Conservation (phyloP, 441 rosid genomes). For the Mallotus repandus region DNA sequence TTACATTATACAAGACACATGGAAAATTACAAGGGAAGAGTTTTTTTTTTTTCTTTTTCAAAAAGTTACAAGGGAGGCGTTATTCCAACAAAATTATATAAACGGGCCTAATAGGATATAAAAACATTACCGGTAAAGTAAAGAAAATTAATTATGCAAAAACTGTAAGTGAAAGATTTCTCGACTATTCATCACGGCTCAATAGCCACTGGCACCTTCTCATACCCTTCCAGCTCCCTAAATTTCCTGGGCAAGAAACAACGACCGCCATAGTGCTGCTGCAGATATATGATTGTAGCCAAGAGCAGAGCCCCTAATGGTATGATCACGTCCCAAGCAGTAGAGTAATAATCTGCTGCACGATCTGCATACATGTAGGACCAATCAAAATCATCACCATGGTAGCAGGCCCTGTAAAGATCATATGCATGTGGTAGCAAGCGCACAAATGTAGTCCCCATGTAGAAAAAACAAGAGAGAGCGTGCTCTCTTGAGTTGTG, state of each 20-base stretch:
- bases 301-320: slow-evolving; percentile 49
- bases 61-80: background rate
- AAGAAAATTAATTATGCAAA: background rate
- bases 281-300: slow-evolving; percentile 56
- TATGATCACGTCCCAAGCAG: slow-evolving; percentile 69
- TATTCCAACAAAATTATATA: background rate
- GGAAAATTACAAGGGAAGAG: too few relatives aligned
- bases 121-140: background rate
- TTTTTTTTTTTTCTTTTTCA: too few relatives aligned
- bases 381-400: slow-evolving; percentile 13
- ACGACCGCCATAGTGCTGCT: slow-evolving; percentile 71
- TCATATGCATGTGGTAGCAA: slow-evolving; percentile 81
- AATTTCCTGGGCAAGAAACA: slow-evolving; percentile 61
- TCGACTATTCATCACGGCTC: background rate
- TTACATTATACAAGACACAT: too few relatives aligned
- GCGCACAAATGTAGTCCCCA: slow-evolving; percentile 60
- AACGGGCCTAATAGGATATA: background rate
- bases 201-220: slow-evolving; percentile 44
- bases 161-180: background rate
- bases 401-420: slow-evolving; percentile 57
- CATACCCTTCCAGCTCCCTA: slow-evolving; percentile 39
- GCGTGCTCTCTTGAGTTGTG: slow-evolving; percentile 45
- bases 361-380: slow-evolving; percentile 45
- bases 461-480: slow-evolving; percentile 58
- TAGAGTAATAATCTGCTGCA: slow-evolving; percentile 61